These are phyloP conservation scores for Pseudozyma tsukubaensis DNA, from an alignment of 1,284 basidiomycete species.

Conservation along the genomic window DNA sequence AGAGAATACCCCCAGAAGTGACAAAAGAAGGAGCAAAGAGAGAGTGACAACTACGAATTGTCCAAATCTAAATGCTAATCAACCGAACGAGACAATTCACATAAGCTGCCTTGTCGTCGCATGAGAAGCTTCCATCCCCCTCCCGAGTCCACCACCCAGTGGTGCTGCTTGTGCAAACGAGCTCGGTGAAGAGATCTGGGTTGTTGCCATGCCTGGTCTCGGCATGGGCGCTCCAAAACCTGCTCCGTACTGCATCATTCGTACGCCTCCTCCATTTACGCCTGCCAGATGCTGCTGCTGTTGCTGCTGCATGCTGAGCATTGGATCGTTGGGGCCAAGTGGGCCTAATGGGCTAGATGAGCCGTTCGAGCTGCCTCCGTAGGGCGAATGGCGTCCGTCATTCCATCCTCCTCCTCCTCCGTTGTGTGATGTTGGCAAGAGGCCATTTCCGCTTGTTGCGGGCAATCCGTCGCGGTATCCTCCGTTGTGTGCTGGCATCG, in stretches of 20 bases:
- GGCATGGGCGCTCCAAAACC: slow-evolving; percentile 36
- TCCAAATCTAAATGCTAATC: neutral
- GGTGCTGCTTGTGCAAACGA: slow-evolving; percentile 32
- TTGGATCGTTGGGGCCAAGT: slow-evolving; percentile 31
- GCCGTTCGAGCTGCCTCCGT: slow-evolving; percentile 22
- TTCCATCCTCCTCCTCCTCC: slow-evolving; percentile 5
- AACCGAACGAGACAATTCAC: neutral
- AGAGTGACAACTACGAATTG: too few species aligned
- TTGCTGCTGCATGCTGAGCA: slow-evolving; percentile 25
- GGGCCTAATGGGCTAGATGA: slow-evolving; percentile 32
- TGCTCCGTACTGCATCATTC: slow-evolving; percentile 32
- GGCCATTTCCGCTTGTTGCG: neutral
- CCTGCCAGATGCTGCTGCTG: slow-evolving; percentile 11
- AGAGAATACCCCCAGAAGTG: neutral
- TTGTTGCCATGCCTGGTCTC: slow-evolving; percentile 25
- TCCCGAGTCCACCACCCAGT: slow-evolving; percentile 26
- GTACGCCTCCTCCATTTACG: slow-evolving; percentile 4
- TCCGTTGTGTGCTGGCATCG: neutral
- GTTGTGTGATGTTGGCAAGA: slow-evolving; percentile 5
- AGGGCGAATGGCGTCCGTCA: slow-evolving; percentile 20
- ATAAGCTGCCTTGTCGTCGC: slow-evolving; percentile 3
- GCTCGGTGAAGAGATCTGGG: slow-evolving; percentile 25
- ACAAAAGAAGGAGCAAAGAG: too few species aligned
- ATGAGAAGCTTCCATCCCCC: slow-evolving; percentile 18
- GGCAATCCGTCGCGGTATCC: slow-evolving; percentile 27